These are phyloP conservation scores for Brachypodium distachyon DNA, from an alignment of 202 grass and related monocot species.

Conservation along the genomic window DNA sequence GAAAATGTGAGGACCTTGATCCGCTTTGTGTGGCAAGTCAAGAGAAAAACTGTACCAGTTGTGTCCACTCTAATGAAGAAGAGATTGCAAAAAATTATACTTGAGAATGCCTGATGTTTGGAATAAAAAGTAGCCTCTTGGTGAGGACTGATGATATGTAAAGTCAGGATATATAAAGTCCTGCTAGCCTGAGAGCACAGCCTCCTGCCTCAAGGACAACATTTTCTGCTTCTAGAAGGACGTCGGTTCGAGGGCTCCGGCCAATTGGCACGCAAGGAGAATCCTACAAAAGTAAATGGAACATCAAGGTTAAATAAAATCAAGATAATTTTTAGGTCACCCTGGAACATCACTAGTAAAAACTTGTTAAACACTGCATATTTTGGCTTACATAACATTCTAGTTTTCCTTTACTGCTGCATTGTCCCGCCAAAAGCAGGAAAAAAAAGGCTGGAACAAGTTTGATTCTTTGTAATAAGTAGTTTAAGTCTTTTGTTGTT, in stretches of 20 bases:
- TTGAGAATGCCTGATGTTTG: neutral
- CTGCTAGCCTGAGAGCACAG: conserved; percentile 75
- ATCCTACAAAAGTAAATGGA: conserved; percentile 51
- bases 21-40: conserved; percentile 57
- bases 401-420: neutral
- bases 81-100: neutral
- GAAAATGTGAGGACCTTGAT: conserved; percentile 74
- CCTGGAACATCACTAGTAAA: neutral
- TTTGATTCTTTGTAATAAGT: conserved; percentile 8
- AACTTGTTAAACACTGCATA: neutral
- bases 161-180: conserved; percentile 98
- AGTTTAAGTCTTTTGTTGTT: too few species aligned
- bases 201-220: conserved; percentile 65
- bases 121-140: neutral
- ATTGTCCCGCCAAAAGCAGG: neutral
- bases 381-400: neutral
- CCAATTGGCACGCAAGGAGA: conserved; percentile 61
- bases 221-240: conserved; percentile 85
- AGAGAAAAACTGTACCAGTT: conserved; percentile 14
- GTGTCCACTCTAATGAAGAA: neutral
- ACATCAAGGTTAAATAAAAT: conserved; percentile 13
- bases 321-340: neutral
- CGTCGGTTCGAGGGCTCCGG: conserved; percentile 58
- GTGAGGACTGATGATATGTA: conserved; percentile 95
- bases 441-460: neutral